Conservation (phyloP, 371 early-diverging fungal genomes). For the Batkoa obscura region DNA sequence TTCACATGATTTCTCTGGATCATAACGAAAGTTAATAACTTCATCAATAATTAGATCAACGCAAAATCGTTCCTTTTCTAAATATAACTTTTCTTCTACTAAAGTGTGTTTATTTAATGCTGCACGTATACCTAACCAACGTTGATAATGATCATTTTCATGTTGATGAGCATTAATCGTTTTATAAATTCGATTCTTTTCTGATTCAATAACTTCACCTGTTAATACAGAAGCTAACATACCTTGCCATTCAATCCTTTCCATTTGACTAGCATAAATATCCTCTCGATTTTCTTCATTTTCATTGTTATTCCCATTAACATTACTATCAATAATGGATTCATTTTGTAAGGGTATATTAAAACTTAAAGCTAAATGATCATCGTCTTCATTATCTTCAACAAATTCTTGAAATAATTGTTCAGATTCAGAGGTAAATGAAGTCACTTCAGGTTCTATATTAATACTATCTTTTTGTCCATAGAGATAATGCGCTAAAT, state of each 20-base stretch:
- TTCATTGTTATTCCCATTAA: too few relatives aligned
- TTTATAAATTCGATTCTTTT: slow-evolving; percentile 47
- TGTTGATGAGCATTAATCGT: slow-evolving; percentile 25
- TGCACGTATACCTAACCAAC: slow-evolving; percentile 61
- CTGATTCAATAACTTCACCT: slow-evolving; percentile 71
- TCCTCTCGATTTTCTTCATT: slow-evolving; percentile 6
- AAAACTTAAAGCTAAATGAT: neutral
- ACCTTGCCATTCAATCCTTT: slow-evolving; percentile 63
- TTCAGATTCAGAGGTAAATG: too few relatives aligned
- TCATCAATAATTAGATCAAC: slow-evolving; percentile 37
- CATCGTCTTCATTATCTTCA: slow-evolving; percentile 2
- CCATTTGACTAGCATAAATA: slow-evolving; percentile 30
- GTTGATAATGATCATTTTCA: slow-evolving; percentile 32
- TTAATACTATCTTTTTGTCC: neutral
- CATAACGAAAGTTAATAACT: slow-evolving; percentile 40
- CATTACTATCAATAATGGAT: too few relatives aligned
- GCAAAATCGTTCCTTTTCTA: slow-evolving; percentile 42
- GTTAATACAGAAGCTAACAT: slow-evolving; percentile 68
- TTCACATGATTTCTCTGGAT: slow-evolving; percentile 18
- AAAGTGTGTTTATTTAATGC: slow-evolving; percentile 35
- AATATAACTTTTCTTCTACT: slow-evolving; percentile 36
- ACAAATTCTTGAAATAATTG: too few relatives aligned
- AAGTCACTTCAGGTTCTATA: too few relatives aligned
- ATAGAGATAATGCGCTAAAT: slow-evolving; percentile 3
- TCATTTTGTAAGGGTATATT: slow-evolving; percentile 3